phyloP scores from a whole-genome alignment of 768 basidiomycete genomes.

The Cystobasidium tubakii region DNA sequence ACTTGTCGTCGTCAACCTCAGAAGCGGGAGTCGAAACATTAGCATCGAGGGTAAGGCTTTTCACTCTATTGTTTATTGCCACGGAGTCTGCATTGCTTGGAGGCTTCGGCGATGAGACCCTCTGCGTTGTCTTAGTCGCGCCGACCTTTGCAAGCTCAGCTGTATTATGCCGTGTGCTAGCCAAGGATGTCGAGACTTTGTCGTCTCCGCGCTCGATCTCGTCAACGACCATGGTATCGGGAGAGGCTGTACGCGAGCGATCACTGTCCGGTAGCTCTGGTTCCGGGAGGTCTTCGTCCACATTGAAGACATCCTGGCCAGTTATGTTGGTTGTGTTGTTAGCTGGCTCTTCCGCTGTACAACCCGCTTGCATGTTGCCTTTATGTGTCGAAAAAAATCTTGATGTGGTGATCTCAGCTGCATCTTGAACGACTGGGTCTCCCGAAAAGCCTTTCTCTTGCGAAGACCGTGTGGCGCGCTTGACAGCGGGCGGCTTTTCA shows the following conservation, averaged over 20 bases:
- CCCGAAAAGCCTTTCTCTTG: neutral
- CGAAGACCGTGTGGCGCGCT: neutral
- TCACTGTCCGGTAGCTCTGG: neutral
- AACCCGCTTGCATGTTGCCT: no score
- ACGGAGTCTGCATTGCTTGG: no score
- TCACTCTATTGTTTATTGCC: neutral
- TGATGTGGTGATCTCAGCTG: neutral
- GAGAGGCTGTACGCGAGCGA: neutral
- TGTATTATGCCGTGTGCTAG: no score
- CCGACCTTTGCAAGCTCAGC: no score
- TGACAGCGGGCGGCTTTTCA: neutral
- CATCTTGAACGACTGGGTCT: neutral
- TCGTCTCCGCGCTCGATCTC: neutral
- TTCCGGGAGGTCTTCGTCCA: neutral
- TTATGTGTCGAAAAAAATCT: neutral
- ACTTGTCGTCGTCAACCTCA: conserved; percentile 7
- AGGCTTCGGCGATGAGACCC: no score
- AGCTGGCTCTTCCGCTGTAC: no score
- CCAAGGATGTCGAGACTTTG: neutral
- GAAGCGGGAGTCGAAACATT: neutral
- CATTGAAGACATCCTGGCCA: no score
- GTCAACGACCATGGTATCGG: neutral
- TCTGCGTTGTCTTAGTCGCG: no score
- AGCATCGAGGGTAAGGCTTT: neutral
- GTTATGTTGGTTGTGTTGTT: no score